A percentile compares a stretch with the other conserved stretches of the same genome.
Conservation (phyloP, 2,329 filamentous ascomycete genomes). For the Ophiostoma angusticollis region DNA sequence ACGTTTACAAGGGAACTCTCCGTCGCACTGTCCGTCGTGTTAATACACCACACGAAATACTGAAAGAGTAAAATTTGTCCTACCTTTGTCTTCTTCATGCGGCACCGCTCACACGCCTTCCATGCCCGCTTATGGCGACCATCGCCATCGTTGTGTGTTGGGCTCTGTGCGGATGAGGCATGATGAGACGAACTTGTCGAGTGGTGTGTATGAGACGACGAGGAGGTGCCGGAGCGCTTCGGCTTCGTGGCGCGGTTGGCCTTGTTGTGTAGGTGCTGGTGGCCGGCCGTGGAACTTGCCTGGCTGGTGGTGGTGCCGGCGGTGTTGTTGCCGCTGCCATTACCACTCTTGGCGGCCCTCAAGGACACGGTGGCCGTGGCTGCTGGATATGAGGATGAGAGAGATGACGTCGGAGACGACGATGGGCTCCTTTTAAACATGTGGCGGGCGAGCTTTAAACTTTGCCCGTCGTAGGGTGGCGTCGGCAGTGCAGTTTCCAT, state of each 20-base stretch:
- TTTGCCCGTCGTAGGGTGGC: slow-evolving; percentile 36
- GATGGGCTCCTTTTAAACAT: slow-evolving; percentile 26
- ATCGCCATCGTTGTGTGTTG: slow-evolving; percentile 31
- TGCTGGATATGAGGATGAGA: not conserved
- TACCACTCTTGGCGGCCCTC: slow-evolving; percentile 14
- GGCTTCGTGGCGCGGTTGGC: slow-evolving; percentile 39
- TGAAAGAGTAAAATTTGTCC: not conserved
- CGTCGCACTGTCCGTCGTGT: slow-evolving; percentile 38
- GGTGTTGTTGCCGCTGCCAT: slow-evolving; percentile 11
- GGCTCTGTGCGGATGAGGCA: slow-evolving; percentile 15
- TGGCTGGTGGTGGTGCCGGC: not conserved
- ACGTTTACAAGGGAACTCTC: slow-evolving; percentile 52
- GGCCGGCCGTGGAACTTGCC: not conserved
- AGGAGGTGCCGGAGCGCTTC: slow-evolving; percentile 31
- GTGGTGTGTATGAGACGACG: slow-evolving; percentile 19
- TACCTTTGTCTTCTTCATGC: slow-evolving; percentile 61
- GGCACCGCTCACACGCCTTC: slow-evolving; percentile 54
- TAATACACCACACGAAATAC: slow-evolving; percentile 6
- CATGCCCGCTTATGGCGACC: slow-evolving; percentile 51
- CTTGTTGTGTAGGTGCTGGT: slow-evolving; percentile 14
- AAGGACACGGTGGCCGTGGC: too few relatives aligned
- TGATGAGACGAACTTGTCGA: not conserved
- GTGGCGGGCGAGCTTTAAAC: not conserved
- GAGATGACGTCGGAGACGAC: slow-evolving; percentile 24
- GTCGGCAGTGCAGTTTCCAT: slow-evolving; percentile 42